These are phyloP conservation scores for Tubosaeta brunneosetosa DNA, from an alignment of 768 basidiomycete species.

Conservation along the genomic window DNA sequence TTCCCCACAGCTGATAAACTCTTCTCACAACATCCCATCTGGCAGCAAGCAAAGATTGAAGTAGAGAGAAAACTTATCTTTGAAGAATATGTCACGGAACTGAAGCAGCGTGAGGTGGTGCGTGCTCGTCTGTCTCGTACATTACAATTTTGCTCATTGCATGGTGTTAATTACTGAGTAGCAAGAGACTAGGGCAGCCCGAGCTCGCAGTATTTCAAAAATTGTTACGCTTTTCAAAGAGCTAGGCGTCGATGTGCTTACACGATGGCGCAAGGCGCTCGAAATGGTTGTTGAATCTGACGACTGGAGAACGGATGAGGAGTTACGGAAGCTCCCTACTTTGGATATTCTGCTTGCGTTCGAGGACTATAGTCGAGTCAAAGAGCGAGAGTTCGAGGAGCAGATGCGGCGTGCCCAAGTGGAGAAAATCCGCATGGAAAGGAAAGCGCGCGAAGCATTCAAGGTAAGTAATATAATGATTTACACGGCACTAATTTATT, in stretches of 20 bases:
- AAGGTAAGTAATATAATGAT: constrained; percentile 44
- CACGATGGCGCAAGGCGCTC: constrained; percentile 86
- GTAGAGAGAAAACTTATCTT: constrained; percentile 84
- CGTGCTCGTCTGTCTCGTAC: constrained; percentile 25
- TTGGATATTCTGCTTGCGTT: constrained; percentile 91
- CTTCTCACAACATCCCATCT: constrained; percentile 84
- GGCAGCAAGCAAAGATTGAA: constrained; percentile 83
- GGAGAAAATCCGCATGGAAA: constrained; percentile 76
- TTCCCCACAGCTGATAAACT: constrained; percentile 84
- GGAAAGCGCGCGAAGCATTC: constrained; percentile 91
- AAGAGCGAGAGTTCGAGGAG: constrained; percentile 90
- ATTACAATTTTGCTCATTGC: constrained; percentile 5
- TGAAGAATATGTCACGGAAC: constrained; percentile 83
- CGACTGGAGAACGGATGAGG: constrained; percentile 72
- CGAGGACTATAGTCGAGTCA: constrained; percentile 87
- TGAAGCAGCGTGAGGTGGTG: constrained; percentile 88
- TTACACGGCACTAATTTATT: neutral
- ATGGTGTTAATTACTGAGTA: constrained; percentile 26
- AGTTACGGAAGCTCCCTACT: constrained; percentile 79
- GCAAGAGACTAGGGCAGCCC: constrained; percentile 76
- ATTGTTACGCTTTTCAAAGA: constrained; percentile 82
- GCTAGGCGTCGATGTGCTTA: constrained; percentile 88
- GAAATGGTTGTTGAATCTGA: constrained; percentile 69
- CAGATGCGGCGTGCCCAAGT: constrained; percentile 74
- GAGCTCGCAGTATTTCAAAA: constrained; percentile 75